Base-by-base conservation (phyloP, 2,329 filamentous ascomycete genomes). In the Apiospora rasikravindrae region DNA sequence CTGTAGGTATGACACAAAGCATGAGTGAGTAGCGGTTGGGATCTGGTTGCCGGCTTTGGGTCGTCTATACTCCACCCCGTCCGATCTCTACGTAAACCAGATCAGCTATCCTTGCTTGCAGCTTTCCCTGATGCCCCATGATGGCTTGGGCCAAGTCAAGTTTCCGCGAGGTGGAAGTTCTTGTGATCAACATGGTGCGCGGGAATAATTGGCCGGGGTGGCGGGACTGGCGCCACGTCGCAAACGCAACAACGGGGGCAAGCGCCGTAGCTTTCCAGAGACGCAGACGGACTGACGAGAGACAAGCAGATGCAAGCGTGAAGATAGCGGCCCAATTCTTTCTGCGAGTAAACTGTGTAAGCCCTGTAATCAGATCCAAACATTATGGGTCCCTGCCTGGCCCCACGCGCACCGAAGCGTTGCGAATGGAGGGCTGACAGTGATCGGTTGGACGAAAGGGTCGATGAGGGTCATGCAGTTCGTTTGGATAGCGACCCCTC, bases 181-280 rank as follows among this genome's bases (percentile, higher is more conserved):
- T 45, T 68, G 44, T 68, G 66, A 68, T 72, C 73, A 69, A 14
- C 69, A 69, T 72, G 71, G 71, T 73, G 73, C 71, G 70, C 71
- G 47, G 67, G 71, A 44, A 64, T 69, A 26, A 72, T 73, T 73
- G 73, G 70, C 47, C 69, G 69, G 67, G 57, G 14, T 33, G 44
- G 45, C 64, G 51, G 66, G 71, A 73, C 73, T 73, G 73, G 73
- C 73, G 73, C 73, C 73, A 73, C 73, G 73, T 73, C 51, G 71
- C 73, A 71, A 71, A 47, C 47, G 68, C 33, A 64, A 61, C 49
- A 40, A 24, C 24, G 71, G 42, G 71, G 70, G 57, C 33, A 64
- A 64, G 57, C 53, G 57, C 57, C 29, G 29, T 64, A 37, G 57
- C 29, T 64, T 64, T 40, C 53, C 53, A 61, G 29, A 57, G 29